Evolutionary conservation across 75 land plant genomes (phyloP), one percentile per base, ranked within the genome.

Genomic region (Selaginella moellendorffii): DNA sequence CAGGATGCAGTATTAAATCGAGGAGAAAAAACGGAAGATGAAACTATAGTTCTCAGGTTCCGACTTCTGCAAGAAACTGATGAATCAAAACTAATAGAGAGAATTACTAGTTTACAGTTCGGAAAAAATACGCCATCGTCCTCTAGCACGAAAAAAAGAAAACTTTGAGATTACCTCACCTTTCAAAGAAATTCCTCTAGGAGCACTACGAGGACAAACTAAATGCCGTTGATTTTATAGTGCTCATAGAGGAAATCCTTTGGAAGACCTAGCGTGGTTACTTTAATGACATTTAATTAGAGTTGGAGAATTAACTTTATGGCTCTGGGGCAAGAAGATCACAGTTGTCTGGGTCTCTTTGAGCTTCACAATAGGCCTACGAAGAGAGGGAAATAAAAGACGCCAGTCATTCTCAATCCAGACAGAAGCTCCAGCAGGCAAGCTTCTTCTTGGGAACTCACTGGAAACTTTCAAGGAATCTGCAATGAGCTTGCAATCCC

Each of bases 231-330:
- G 24, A 28, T 61, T 31, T 68, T 17, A 1, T 46, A 67, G 24
- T 53, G 28, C 28, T 27, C 68, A 2, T 52, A 26, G 31, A 36
- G 1, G 14, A 31, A 56, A 19, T 56, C 80, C 29, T 52, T 69
- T 26, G 80, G 79, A 9, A 85, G 30, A 0, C 80, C 85, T 81
- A 85, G 69, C n/a, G n/a, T n/a, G n/a, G n/a, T n/a, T n/a, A n/a
- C n/a, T n/a, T n/a, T n/a, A n/a, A n/a, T n/a, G n/a, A n/a, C n/a
- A n/a, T n/a, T n/a, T n/a, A n/a, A n/a, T n/a, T n/a, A n/a, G 0
- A 78, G 76, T 67, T 82, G 82, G 0, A 85, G 82, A 12, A 85
- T 31, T 25, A 85, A 69, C 51, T 58, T 80, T 24, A 85, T n/a
- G n/a, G n/a, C n/a, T n/a, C n/a, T n/a, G n/a, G n/a, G n/a, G 69